Evolutionary conservation across 306 rosid species (phyloP).

Genomic region (Acacia confusa): DNA sequence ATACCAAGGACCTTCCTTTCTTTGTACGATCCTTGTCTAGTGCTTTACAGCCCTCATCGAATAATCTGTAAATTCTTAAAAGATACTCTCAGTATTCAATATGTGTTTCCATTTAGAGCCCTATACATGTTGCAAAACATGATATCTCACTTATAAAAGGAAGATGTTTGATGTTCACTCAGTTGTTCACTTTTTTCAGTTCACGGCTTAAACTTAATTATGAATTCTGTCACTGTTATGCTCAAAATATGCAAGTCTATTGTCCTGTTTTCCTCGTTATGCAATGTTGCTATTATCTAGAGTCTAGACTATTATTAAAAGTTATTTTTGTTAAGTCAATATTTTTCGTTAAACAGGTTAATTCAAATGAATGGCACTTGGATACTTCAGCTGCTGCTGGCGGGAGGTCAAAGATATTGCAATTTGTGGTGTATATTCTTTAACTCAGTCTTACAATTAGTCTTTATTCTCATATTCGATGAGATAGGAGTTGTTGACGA

Average conservation of each 20-base stretch:
- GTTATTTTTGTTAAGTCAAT: conserved; percentile 6
- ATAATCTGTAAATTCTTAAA: background rate
- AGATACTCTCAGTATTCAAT: background rate
- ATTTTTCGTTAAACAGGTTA: conserved; percentile 60
- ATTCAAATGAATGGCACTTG: conserved; percentile 96
- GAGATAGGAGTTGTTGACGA: background rate
- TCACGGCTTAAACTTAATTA: background rate
- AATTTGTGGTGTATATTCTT: conserved; percentile 91
- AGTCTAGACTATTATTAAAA: conserved; percentile 4
- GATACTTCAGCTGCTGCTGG: conserved; percentile 96
- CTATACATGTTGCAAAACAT: conserved; percentile 9
- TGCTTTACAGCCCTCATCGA: conserved; percentile 19
- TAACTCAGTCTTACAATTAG: conserved; percentile 42
- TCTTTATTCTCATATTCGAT: conserved; percentile 5
- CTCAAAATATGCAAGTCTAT: conserved; percentile 7
- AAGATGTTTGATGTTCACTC: conserved; percentile 23
- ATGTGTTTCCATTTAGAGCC: background rate
- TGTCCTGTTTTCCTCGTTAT: background rate
- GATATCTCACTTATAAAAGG: conserved; percentile 20
- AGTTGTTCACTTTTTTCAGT: background rate
- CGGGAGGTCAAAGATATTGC: conserved; percentile 98
- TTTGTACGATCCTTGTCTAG: conserved; percentile 61
- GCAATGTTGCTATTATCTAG: conserved; percentile 9
- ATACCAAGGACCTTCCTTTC: conserved; percentile 84
- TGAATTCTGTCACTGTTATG: conserved; percentile 5